A percentile compares a stretch with the other conserved stretches of the same genome.
These are phyloP conservation scores for Kodamaea sp. DNA, from an alignment of 1,139 yeast genomes.

Conservation along the genomic window DNA sequence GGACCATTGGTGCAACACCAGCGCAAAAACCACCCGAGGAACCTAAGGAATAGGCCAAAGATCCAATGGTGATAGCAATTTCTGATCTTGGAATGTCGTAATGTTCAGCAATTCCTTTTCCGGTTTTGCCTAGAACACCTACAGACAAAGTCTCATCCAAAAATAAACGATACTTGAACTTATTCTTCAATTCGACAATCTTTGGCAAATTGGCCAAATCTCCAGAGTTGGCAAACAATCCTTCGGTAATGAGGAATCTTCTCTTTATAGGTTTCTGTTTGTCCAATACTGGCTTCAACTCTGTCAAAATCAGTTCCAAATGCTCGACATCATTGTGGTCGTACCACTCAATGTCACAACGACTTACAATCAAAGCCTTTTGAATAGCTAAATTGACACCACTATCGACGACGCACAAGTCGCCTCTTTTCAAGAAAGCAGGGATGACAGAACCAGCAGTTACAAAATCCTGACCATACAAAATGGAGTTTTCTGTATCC, in stretches of 20 bases:
- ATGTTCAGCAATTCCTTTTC: constrained; percentile 83
- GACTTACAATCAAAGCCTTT: constrained; percentile 82
- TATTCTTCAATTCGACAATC: constrained; percentile 72
- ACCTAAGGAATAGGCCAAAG: constrained; percentile 82
- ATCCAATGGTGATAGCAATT: constrained; percentile 83
- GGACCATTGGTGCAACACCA: constrained; percentile 81
- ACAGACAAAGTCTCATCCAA: constrained; percentile 86
- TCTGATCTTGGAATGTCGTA: constrained; percentile 63
- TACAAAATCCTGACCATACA: constrained; percentile 92
- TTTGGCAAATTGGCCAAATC: constrained; percentile 73
- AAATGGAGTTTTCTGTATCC: constrained; percentile 74
- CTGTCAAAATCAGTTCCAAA: constrained; percentile 65
- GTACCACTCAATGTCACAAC: constrained; percentile 82
- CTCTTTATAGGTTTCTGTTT: constrained; percentile 76
- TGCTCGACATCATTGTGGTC: constrained; percentile 89
- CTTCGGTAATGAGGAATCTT: constrained; percentile 90
- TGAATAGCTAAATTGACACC: constrained; percentile 78
- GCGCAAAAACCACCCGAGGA: constrained; percentile 95
- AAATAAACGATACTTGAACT: constrained; percentile 80
- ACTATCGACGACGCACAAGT: constrained; percentile 83
- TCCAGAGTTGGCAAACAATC: constrained; percentile 79
- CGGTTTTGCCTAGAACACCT: constrained; percentile 82
- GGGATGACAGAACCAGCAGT: constrained; percentile 97
- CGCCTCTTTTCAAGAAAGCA: constrained; percentile 94
- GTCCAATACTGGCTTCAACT: constrained; percentile 63